Conservation (phyloP, 2,329 filamentous ascomycete genomes). For the Chalaropsis ovoidea region DNA sequence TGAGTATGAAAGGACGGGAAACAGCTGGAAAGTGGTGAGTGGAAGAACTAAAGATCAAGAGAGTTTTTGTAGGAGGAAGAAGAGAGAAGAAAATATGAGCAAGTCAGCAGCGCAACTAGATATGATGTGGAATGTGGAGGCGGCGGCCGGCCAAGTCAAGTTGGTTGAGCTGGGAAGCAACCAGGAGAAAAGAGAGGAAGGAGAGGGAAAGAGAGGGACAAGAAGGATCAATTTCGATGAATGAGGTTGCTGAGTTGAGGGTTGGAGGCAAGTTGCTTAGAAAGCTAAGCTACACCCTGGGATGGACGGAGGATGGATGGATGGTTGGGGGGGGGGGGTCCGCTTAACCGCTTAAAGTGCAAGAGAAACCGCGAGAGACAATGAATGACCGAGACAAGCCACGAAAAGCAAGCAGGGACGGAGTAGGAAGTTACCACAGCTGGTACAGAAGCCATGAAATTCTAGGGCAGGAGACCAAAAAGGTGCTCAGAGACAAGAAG, state of each 20-base stretch:
- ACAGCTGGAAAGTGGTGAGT: slow-evolving; percentile 6
- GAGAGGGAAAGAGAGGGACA: slow-evolving; percentile 14
- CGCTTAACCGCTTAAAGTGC: not conserved
- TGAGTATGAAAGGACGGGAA: not conserved
- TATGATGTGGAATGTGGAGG: slow-evolving; percentile 22
- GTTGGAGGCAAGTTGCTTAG: slow-evolving; percentile 14
- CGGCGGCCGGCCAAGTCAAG: slow-evolving; percentile 17
- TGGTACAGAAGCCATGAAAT: not conserved
- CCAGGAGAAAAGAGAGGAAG: not conserved
- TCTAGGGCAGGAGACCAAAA: not conserved
- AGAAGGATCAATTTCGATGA: slow-evolving; percentile 21
- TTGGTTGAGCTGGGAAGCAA: slow-evolving; percentile 8
- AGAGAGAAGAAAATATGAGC: slow-evolving; percentile 20
- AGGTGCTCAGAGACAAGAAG: too few species aligned
- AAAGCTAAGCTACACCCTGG: not conserved
- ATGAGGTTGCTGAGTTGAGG: slow-evolving; percentile 17
- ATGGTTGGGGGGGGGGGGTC: not conserved
- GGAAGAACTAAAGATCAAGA: not conserved
- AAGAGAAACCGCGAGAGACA: slow-evolving; percentile 2
- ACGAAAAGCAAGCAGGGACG: not conserved
- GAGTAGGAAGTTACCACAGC: not conserved
- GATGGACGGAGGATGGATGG: not conserved
- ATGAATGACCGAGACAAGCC: not conserved
- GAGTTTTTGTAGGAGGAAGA: slow-evolving; percentile 14
- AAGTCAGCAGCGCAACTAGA: slow-evolving; percentile 22